These are phyloP conservation scores for Phaeodactylum tricornutum DNA, from an alignment of 108 stramenopile genomes.

Conservation along the genomic window DNA sequence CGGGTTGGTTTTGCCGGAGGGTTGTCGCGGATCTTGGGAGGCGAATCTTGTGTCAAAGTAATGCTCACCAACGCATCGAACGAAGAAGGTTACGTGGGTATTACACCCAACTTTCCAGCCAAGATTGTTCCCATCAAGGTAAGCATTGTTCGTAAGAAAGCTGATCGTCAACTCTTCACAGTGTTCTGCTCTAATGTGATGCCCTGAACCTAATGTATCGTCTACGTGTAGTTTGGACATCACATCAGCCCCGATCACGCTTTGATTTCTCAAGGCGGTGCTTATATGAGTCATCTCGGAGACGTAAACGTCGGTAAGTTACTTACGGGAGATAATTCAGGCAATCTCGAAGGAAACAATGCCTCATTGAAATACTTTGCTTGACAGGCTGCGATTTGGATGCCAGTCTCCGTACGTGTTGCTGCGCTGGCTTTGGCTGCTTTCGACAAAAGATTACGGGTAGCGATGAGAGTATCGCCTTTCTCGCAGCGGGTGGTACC, in stretches of 20 bases:
- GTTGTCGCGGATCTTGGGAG: constrained; percentile 23
- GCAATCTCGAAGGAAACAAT: too few species aligned
- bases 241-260: constrained; percentile 12
- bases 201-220: too few species aligned
- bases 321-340: too few species aligned
- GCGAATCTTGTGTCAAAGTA: constrained; percentile 44
- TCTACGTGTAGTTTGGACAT: constrained; percentile 25
- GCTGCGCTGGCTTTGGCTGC: constrained; percentile 36
- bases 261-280: constrained; percentile 37
- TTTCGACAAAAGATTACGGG: constrained; percentile 38
- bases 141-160: too few species aligned
- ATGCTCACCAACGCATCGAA: constrained; percentile 21
- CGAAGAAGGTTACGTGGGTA: constrained; percentile 32
- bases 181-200: too few species aligned
- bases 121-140: constrained; percentile 31
- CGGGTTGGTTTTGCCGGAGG: constrained; percentile 12
- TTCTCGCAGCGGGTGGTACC: constrained; percentile 40
- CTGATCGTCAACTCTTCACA: too few species aligned
- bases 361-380: background rate
- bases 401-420: constrained; percentile 22
- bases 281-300: constrained; percentile 36
- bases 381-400: constrained; percentile 22
- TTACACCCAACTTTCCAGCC: constrained; percentile 54
- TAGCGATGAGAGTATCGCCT: constrained; percentile 31
- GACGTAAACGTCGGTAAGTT: constrained; percentile 31